Evolutionary conservation across 495 filamentous ascomycete genomes (phyloP).

Genomic region (Penicillium ucsense): DNA sequence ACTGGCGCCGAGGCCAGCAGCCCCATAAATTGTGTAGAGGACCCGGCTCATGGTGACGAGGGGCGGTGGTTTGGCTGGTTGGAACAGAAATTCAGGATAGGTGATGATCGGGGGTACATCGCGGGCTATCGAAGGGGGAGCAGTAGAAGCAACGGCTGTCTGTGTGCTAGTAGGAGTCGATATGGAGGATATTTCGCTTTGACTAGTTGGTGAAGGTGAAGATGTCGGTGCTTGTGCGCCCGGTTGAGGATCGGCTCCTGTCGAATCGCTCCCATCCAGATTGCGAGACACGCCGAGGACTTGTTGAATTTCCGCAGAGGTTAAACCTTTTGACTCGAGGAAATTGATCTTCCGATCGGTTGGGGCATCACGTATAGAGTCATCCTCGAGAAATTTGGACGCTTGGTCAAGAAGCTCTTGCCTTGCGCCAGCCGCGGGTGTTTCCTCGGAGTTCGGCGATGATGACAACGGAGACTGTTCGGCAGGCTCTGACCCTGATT

Average conservation of each 20-base stretch:
- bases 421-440: constrained; percentile 23
- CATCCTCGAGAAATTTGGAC: constrained; percentile 68
- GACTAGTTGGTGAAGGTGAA: constrained; percentile 4
- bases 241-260: constrained; percentile 11
- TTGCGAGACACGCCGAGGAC: constrained; percentile 47
- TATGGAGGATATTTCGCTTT: too few species aligned
- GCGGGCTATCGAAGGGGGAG: constrained; percentile 19
- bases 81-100: constrained; percentile 84
- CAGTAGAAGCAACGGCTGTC: constrained; percentile 5
- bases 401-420: constrained; percentile 57
- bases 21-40: constrained; percentile 68
- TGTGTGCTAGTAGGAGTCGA: too few species aligned
- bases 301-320: constrained; percentile 53
- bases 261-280: constrained; percentile 17
- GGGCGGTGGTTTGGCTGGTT: constrained; percentile 57
- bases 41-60: constrained; percentile 68
- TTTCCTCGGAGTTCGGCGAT: constrained; percentile 26
- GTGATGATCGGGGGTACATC: constrained; percentile 85
- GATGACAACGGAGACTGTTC: constrained; percentile 15
- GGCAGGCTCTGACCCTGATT: constrained; percentile 7
- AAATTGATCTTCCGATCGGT: constrained; percentile 68
- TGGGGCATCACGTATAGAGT: constrained; percentile 59
- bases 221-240: constrained; percentile 3
- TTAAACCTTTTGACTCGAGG: constrained; percentile 69
- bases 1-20: constrained; percentile 56